Conservation (phyloP, 169 alveolate genomes). For the Eimeria maxima region DNA sequence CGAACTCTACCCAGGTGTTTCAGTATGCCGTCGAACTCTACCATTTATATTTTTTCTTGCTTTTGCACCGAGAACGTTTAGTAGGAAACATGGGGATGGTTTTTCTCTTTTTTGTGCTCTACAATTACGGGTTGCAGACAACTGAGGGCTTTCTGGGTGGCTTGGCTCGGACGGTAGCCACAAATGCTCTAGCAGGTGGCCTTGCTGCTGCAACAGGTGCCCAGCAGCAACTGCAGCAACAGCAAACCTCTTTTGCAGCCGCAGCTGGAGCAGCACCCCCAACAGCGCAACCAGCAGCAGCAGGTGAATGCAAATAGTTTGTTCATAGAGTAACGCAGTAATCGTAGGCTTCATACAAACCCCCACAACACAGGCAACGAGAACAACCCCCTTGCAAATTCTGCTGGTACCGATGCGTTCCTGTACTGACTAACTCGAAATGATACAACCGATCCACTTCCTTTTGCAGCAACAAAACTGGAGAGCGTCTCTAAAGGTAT, state of each 20-base stretch:
- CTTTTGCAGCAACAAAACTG: conserved; percentile 37
- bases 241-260: neutral
- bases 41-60: neutral
- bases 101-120: neutral
- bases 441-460: neutral
- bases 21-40: neutral
- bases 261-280: neutral
- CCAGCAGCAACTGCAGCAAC: neutral
- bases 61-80: neutral
- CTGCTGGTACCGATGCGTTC: conserved; percentile 6
- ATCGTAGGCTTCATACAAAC: neutral
- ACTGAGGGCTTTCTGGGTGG: neutral
- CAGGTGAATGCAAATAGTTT: neutral
- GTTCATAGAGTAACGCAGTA: neutral
- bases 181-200: conserved; percentile 18
- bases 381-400: conserved; percentile 51
- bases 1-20: neutral
- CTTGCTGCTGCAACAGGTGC: neutral
- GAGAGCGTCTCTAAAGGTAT: conserved; percentile 45
- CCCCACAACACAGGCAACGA: conserved; percentile 2
- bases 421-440: neutral
- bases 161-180: neutral
- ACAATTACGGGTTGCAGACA: neutral
- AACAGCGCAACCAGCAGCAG: neutral
- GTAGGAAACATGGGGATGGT: neutral